Base-by-base conservation (phyloP, 2,329 filamentous ascomycete species). In the Arthrobotrys sphaeroides region DNA sequence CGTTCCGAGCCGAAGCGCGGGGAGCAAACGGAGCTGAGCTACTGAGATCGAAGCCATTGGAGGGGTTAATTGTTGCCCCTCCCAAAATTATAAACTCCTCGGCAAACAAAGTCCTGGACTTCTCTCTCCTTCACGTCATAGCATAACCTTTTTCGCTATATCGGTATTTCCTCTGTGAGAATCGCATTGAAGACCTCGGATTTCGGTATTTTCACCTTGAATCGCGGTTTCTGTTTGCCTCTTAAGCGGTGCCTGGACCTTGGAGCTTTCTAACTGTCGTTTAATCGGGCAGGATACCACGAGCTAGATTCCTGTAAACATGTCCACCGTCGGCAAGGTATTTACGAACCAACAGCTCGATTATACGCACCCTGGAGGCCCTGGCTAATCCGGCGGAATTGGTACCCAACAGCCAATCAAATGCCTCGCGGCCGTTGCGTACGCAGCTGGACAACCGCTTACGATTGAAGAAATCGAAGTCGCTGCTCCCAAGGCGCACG, bases 371-470 rank as follows among this genome's bases (percentile, higher is more conserved):
- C 36, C 12, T 13, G 24, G 40, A 18, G 18, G 47, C 24, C n/a
- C 31, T 61, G 18, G 55, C 67, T 70, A 5, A 65, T n/a, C 26
- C 18, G 18, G 13, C 20, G 12, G 43, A 28, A 57, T 64, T 59
- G 59, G 13, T 51, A 18, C 38, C 43, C 77, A 59, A 78, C 80
- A 97, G 93, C 93, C 92, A 81, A 97, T 97, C 83, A 96, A 90
- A 81, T 97, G 94, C 89, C 94, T 95, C 90, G 95, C 95, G 79
- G 95, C 95, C 81, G 91, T 99, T 78, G 95, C 95, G 83, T 99
- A 95, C 95, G 94, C 94, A 84, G 93, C 95, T 53, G 94, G 91
- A 82, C 92, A 97, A 85, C 90, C 92, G 79, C 88, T 99, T 78
- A 89, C 87, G 80, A 88, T 98, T 79, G 95, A 99, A 85, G 92